Conservation (phyloP, 139 green algal genomes). For the Zygnema circumcarinatum region DNA sequence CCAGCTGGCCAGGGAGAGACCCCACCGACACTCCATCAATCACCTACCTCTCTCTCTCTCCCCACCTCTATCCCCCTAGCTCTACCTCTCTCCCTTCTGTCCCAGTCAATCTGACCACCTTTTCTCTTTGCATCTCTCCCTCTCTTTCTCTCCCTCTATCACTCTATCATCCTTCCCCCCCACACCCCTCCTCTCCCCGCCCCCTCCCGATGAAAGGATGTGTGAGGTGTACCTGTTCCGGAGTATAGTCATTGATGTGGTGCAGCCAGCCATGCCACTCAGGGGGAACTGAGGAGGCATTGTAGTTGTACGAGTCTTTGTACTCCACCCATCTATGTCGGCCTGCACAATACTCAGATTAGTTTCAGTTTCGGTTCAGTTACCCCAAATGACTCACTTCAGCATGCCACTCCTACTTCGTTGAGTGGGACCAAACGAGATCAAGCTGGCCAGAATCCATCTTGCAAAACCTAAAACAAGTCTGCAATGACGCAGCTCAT, state of each 20-base stretch:
- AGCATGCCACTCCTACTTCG: neutral
- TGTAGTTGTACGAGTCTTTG: constrained; percentile 60
- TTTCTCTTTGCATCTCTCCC: too few relatives aligned
- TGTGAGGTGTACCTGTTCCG: constrained; percentile 59
- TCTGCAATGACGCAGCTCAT: neutral
- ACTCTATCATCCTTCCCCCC: too few relatives aligned
- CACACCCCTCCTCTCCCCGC: too few relatives aligned
- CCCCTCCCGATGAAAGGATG: too few relatives aligned
- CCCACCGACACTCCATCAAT: neutral
- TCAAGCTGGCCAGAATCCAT: neutral
- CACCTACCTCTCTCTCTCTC: too few relatives aligned
- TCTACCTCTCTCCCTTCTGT: too few relatives aligned
- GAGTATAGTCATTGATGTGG: constrained; percentile 69
- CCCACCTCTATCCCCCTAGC: too few relatives aligned
- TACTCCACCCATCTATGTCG: constrained; percentile 80
- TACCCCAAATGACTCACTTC: too few relatives aligned
- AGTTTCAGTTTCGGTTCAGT: neutral
- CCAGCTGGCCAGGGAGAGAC: constrained; percentile 12
- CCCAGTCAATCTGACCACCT: too few relatives aligned
- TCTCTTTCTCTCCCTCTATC: too few relatives aligned
- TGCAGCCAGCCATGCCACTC: constrained; percentile 83
- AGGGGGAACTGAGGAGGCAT: constrained; percentile 64
- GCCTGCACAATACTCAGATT: constrained; percentile 27
- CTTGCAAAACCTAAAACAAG: neutral
- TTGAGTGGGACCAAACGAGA: neutral